Conservation (phyloP, 2,329 filamentous ascomycete species). For the Thermochaetoides dissita region DNA sequence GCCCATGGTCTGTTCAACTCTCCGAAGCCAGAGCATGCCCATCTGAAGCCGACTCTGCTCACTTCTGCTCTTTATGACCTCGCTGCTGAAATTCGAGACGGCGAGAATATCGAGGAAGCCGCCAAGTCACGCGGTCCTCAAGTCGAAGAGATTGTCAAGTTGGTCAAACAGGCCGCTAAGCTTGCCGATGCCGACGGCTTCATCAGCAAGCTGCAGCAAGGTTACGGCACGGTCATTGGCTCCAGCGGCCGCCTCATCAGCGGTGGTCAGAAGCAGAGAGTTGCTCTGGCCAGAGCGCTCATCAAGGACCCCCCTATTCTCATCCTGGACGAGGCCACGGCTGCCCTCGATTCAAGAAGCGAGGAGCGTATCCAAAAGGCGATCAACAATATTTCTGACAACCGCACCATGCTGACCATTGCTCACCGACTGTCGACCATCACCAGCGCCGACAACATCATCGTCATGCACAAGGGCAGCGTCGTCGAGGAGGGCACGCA, state of each 20-base stretch:
- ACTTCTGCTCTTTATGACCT: conserved; percentile 35
- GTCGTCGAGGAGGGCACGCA: conserved; percentile 46
- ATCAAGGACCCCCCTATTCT: conserved; percentile 43
- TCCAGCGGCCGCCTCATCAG: conserved; percentile 39
- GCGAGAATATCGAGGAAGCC: conserved; percentile 31
- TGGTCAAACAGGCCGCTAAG: conserved; percentile 33
- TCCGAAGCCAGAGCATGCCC: conserved; percentile 23
- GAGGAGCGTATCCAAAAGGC: conserved; percentile 40
- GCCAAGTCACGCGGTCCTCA: conserved; percentile 29
- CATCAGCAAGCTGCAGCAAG: conserved; percentile 38
- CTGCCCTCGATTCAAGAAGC: conserved; percentile 43
- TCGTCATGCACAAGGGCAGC: conserved; percentile 41
- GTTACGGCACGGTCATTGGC: conserved; percentile 40
- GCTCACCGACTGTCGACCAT: conserved; percentile 42
- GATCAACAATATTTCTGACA: conserved; percentile 28
- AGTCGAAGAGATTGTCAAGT: conserved; percentile 45
- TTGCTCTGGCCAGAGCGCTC: conserved; percentile 44
- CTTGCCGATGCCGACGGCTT: conserved; percentile 44
- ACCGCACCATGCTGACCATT: conserved; percentile 47
- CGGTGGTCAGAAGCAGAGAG: conserved; percentile 46
- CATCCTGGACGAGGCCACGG: conserved; percentile 48
- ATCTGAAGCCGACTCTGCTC: conserved; percentile 32
- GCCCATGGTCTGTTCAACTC: conserved; percentile 35
- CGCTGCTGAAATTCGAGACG: conserved; percentile 36
- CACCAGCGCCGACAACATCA: conserved; percentile 43